Base-by-base conservation (phyloP, 2,329 filamentous ascomycete genomes). In the Aureobasidium vineae region DNA sequence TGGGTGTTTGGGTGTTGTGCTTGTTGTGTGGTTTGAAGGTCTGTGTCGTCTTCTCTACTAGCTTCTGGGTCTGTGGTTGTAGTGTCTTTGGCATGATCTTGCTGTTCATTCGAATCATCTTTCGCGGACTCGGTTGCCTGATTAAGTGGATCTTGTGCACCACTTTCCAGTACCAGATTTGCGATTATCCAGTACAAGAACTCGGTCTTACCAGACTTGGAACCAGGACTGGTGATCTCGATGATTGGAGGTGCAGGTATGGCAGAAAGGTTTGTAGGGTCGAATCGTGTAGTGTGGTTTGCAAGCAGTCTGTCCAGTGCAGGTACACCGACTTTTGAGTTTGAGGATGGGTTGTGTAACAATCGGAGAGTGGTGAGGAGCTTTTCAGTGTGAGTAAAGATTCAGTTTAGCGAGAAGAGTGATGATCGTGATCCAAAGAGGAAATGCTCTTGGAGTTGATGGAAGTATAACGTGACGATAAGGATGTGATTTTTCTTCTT, bases 141-240 rank as follows among this genome's bases (percentile, higher is more conserved):
- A 2, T n/a, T 2, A 4, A 10, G 1, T 10, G 7, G 13, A 45
- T 16, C 38, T 13, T 10, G 53, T 7, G 1, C 19, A n/a, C 8
- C 26, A 36, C 8, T 13, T 26, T 28, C 56, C 6, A 88, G 77
- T 10, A 86, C 77, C 40, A 83, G 80, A 11, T 79, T 71, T 2
- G 82, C 80, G 33, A 79, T 79, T 47, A 88, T 74, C 67, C 84
- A 80, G 75, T 88, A 86, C 41, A 88, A 76, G 0, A 89, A 72
- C 41, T 85, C 82, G 0, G 86, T 84, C 74, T 87, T 88, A 11
- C 86, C 86, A 13, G 80, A 77, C 31, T 80, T 81, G 3, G 84
- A 77, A 15, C 77, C 76, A 41, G 78, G 75, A 60, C 84, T 85
- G 23, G 82, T 79, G 53, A 88, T 77, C 72, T 88, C 85, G 60